phyloP scores from a whole-genome alignment of 2,329 filamentous ascomycete species.

The Phialophora macrospora region DNA sequence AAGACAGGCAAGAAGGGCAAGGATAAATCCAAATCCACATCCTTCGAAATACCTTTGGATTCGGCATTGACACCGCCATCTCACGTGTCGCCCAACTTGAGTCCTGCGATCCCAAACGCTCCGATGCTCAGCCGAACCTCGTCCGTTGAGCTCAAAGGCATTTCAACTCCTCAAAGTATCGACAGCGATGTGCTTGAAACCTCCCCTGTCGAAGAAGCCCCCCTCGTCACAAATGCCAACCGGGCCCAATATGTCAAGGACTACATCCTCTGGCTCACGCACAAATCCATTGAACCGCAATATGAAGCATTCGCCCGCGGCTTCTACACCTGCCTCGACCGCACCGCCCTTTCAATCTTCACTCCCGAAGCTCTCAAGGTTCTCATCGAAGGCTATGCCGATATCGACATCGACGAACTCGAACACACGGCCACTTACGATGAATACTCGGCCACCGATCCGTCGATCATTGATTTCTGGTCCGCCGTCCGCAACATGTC shows the following conservation, averaged over 20 bases:
- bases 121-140: conserved; percentile 29
- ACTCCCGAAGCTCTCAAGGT: conserved; percentile 72
- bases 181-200: conserved; percentile 30
- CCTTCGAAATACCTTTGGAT: conserved; percentile 34
- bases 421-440: conserved; percentile 76
- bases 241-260: conserved; percentile 78
- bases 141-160: conserved; percentile 30
- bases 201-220: conserved; percentile 54
- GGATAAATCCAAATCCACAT: conserved; percentile 35
- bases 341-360: conserved; percentile 73
- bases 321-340: conserved; percentile 75
- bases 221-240: conserved; percentile 80
- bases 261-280: conserved; percentile 82
- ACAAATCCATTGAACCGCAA: conserved; percentile 76
- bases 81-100: conserved; percentile 26
- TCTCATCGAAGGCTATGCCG: conserved; percentile 80
- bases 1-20: conserved; percentile 31
- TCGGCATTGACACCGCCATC: conserved; percentile 26
- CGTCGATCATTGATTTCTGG: conserved; percentile 82
- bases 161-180: conserved; percentile 30
- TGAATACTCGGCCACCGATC: conserved; percentile 70
- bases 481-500: conserved; percentile 66
- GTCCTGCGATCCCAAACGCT: conserved; percentile 14
- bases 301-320: conserved; percentile 80
- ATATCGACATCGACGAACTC: conserved; percentile 77